phyloP scores from a whole-genome alignment of 257 asterid species.

The Solanum ossicruentum region DNA sequence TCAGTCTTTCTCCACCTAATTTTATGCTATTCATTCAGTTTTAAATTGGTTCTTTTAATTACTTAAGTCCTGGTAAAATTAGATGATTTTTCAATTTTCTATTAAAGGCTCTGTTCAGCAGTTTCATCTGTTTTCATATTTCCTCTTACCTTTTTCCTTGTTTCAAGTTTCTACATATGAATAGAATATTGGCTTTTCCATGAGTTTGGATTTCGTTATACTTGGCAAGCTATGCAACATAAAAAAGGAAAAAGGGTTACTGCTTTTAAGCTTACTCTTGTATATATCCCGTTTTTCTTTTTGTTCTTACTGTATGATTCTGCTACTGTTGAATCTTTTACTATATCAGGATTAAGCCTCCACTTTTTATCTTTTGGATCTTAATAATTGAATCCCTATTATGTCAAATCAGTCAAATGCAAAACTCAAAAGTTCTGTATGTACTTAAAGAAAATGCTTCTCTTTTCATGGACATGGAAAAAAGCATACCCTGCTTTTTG shows the following conservation, averaged over 20 bases:
- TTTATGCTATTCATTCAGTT: background rate
- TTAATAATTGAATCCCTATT: background rate
- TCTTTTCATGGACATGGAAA: background rate
- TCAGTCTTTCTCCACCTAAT: conserved; percentile 2
- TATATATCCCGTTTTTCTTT: background rate
- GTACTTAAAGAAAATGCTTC: background rate
- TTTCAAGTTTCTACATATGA: background rate
- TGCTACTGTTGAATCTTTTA: background rate
- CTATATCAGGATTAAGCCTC: background rate
- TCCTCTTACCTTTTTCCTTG: background rate
- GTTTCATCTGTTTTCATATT: background rate
- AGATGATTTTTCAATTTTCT: background rate
- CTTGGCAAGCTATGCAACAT: background rate
- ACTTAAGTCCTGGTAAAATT: background rate
- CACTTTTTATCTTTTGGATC: background rate
- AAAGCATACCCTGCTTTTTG: background rate
- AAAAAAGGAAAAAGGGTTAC: background rate
- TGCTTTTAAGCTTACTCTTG: background rate
- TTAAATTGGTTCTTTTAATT: background rate
- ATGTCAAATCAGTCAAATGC: background rate
- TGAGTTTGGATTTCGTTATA: background rate
- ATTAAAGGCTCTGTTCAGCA: background rate
- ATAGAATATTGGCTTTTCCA: background rate
- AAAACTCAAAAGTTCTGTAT: background rate
- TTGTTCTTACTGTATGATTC: background rate